phyloP scores from a whole-genome alignment of 441 rosid species.

The Populus hybrid region DNA sequence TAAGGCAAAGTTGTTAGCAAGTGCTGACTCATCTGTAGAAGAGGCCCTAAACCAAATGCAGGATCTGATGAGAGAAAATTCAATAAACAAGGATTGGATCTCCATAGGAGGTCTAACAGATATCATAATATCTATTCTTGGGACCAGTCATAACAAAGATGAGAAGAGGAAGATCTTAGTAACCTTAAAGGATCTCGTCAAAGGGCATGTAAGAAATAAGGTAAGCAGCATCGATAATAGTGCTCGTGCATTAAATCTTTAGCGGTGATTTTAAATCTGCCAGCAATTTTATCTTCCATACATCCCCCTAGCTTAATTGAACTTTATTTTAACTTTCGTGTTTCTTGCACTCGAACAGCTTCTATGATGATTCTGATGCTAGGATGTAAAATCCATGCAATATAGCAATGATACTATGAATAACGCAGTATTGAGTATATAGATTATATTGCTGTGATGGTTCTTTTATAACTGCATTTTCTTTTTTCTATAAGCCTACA shows the following conservation, averaged over 20 bases:
- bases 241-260: neutral
- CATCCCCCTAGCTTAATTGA: neutral
- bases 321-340: neutral
- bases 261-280: neutral
- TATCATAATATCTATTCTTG: constrained; percentile 40
- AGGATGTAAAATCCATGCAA: neutral
- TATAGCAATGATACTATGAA: neutral
- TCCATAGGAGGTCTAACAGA: constrained; percentile 57
- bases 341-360: neutral
- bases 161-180: constrained; percentile 48
- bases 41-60: constrained; percentile 54
- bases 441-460: neutral
- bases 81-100: constrained; percentile 62
- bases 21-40: constrained; percentile 32
- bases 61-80: constrained; percentile 51
- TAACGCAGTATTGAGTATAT: neutral
- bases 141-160: constrained; percentile 41
- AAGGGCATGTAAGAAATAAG: constrained; percentile 62
- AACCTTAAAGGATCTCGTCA: constrained; percentile 43
- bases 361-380: neutral
- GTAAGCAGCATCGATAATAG: constrained; percentile 18
- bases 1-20: constrained; percentile 41
- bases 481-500: neutral
- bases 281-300: constrained; percentile 1
- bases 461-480: neutral